Evolutionary conservation across 1,139 yeast genomes (phyloP), one percentile per base, ranked within the genome.

Genomic region (Suhomyces guaymorum): DNA sequence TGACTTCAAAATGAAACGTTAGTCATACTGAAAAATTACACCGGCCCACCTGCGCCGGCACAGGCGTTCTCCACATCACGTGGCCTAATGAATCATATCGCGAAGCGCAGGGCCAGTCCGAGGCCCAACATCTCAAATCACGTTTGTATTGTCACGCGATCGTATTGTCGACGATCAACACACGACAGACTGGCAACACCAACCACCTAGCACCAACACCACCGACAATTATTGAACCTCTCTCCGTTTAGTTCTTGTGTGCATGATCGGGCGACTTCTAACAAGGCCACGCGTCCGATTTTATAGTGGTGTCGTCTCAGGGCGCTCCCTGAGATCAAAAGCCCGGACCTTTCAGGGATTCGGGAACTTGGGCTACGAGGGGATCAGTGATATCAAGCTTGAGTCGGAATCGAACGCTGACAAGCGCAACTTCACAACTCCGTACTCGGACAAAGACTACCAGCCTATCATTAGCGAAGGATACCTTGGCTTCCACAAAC

Each of bases 391-490:
- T 4, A 33, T 32, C 10, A 32, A 29, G 8, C 29, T 32, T 6
- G 29, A 33, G 7, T 15, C 7, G 3, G 33, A 28, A 4, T 23
- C 25, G 5, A 9, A 21, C 9, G 11, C 14, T 5, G 20, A 20
- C 7, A 25, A 28, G 3, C 11, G 15, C 12, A 16, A 5, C 7
- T 4, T 11, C 9, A 42, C 51, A 7, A 51, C 57, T 3, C 55
- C 56, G 6, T 59, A 57, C 32, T 52, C 60, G 10, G 65, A 59
- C 33, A 57, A 54, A 32, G 50, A 51, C 30, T 59, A 57, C 33
- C 56, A 55, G 28, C 56, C 59, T 5, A 50, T 60, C n/a, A 57
- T 60, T 16, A 44, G 56, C 19, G 54, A 57, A 32, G 66, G 67
- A 1, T 53, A 50, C 23, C 38, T 38, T 18, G 67, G 66, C 8